Evolutionary conservation across 1,284 basidiomycete genomes (phyloP).

Genomic region (Sanghuangporus sanghuang): DNA sequence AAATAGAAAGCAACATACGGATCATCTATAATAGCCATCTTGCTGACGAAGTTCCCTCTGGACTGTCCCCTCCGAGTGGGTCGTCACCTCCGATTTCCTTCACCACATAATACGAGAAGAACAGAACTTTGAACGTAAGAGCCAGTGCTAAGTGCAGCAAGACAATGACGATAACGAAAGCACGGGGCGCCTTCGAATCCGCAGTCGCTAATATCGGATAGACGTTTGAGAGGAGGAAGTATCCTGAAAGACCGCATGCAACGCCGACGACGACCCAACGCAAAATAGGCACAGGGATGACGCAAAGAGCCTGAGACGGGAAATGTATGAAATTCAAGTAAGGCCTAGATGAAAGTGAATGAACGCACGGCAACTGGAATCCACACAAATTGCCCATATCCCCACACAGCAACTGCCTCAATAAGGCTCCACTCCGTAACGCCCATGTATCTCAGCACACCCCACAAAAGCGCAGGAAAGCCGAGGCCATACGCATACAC

Average conservation of each 20-base stretch:
- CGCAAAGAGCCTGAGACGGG: constrained; percentile 61
- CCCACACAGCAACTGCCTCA: constrained; percentile 74
- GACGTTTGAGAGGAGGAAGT: constrained; percentile 79
- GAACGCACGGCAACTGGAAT: constrained; percentile 67
- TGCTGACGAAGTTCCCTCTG: not conserved
- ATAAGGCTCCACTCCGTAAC: constrained; percentile 82
- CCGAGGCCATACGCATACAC: constrained; percentile 85
- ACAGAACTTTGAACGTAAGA: constrained; percentile 79
- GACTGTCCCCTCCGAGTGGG: constrained; percentile 23
- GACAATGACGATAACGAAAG: constrained; percentile 70
- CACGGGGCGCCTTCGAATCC: constrained; percentile 78
- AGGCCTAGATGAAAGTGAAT: not conserved
- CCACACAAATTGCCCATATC: constrained; percentile 72
- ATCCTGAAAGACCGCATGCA: constrained; percentile 74
- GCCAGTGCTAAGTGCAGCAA: constrained; percentile 71
- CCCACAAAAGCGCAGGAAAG: constrained; percentile 76
- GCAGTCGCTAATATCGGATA: constrained; percentile 86
- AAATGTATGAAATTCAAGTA: not conserved
- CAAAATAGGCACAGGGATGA: constrained; percentile 73
- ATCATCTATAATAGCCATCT: not conserved
- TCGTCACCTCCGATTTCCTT: constrained; percentile 44
- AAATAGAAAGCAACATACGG: no score
- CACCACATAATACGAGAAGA: constrained; percentile 79
- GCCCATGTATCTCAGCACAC: constrained; percentile 75
- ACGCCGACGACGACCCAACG: constrained; percentile 75